phyloP scores from a whole-genome alignment of 2,329 filamentous ascomycete genomes.

The Hypoxylon sp. region DNA sequence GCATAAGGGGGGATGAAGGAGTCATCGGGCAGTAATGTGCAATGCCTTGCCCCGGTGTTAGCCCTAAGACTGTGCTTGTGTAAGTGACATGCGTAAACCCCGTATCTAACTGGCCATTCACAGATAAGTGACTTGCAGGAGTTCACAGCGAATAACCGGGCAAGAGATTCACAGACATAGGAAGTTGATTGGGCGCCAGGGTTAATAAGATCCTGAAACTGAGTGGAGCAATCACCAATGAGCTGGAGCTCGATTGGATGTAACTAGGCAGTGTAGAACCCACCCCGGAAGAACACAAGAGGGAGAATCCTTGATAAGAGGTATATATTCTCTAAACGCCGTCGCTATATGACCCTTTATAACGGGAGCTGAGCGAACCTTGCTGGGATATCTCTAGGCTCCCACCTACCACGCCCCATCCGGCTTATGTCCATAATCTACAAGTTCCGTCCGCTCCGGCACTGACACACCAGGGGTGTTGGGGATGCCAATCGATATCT shows the following conservation, averaged over 20 bases:
- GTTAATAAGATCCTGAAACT: constrained; percentile 15
- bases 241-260: constrained; percentile 27
- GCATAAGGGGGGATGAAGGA: constrained; percentile 8
- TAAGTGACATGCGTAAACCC: constrained; percentile 15
- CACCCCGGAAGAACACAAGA: constrained; percentile 18
- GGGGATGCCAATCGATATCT: constrained; percentile 96
- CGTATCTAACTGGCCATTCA: constrained; percentile 22
- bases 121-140: constrained; percentile 9
- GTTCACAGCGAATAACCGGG: constrained; percentile 21
- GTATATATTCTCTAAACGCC: constrained; percentile 36
- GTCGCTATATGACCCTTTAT: constrained; percentile 44
- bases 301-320: constrained; percentile 19
- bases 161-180: neutral
- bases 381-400: constrained; percentile 20
- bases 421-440: constrained; percentile 82
- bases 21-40: constrained; percentile 32
- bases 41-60: constrained; percentile 17
- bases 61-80: constrained; percentile 5
- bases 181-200: constrained; percentile 29
- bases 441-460: constrained; percentile 95
- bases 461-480: constrained; percentile 93
- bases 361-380: constrained; percentile 26
- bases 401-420: constrained; percentile 2
- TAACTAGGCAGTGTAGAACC: constrained; percentile 18
- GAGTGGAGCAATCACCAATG: constrained; percentile 30